phyloP scores from a whole-genome alignment of 2,329 filamentous ascomycete genomes.

The Apiospora phragmitis region DNA sequence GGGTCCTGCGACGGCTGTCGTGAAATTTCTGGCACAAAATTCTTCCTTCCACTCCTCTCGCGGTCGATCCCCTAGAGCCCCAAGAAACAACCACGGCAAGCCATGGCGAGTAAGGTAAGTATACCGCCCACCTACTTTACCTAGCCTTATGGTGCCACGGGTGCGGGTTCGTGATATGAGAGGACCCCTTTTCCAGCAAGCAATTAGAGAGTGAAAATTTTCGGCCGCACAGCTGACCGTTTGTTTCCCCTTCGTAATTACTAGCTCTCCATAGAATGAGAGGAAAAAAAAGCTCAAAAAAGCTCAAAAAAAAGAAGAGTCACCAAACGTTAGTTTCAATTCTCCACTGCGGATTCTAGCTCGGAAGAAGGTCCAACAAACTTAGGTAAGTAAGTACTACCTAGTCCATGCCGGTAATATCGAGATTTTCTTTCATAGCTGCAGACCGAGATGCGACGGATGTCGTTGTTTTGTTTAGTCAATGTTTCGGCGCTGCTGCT shows the following conservation, averaged over 20 bases:
- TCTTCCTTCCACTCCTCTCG: background rate
- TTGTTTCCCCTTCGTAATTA: background rate
- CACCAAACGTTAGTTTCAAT: conserved; percentile 4
- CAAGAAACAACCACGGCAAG: background rate
- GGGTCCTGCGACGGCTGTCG: background rate
- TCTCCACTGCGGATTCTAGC: conserved; percentile 2
- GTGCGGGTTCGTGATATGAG: background rate
- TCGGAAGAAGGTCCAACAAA: background rate
- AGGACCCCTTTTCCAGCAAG: background rate
- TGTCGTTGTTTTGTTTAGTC: background rate
- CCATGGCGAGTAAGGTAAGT: background rate
- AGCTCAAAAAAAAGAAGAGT: background rate
- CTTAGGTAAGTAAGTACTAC: background rate
- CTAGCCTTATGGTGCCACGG: conserved; percentile 3
- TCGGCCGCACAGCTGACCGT: background rate
- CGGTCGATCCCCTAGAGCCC: background rate
- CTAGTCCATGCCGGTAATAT: background rate
- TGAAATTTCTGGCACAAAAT: conserved; percentile 4
- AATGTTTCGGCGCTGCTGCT: conserved; percentile 1
- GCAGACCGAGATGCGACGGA: background rate
- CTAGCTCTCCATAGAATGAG: background rate
- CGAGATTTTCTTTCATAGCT: background rate
- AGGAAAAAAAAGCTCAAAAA: background rate
- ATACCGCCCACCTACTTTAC: background rate
- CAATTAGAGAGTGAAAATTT: background rate